Conservation (phyloP, 2,329 filamentous ascomycete genomes). For the Fusarium newnesense region DNA sequence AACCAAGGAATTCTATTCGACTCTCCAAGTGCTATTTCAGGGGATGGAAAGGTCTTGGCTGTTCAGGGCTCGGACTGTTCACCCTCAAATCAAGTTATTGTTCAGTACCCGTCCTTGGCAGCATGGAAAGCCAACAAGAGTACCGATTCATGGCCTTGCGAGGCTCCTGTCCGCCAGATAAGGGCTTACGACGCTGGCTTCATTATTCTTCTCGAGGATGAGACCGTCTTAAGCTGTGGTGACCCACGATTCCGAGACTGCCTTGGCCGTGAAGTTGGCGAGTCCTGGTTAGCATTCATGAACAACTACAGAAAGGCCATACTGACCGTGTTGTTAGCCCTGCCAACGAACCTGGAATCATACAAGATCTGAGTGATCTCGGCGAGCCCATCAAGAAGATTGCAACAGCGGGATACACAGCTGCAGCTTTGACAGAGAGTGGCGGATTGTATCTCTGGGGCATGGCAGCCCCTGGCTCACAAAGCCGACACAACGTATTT, state of each 20-base stretch:
- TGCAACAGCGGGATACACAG: conserved; percentile 65
- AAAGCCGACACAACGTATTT: conserved; percentile 49
- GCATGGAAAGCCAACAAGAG: conserved; percentile 21
- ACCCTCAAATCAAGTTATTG: conserved; percentile 15
- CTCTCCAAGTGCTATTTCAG: conserved; percentile 26
- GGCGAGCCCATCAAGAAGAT: conserved; percentile 63
- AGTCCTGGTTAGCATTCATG: conserved; percentile 46
- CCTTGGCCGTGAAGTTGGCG: conserved; percentile 62
- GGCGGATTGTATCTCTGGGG: conserved; percentile 73
- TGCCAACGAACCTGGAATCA: conserved; percentile 56
- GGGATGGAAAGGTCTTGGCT: conserved; percentile 23
- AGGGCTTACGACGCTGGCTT: conserved; percentile 62
- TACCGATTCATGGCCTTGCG: conserved; percentile 37
- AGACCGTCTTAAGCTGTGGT: conserved; percentile 64
- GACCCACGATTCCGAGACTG: conserved; percentile 67
- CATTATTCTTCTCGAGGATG: conserved; percentile 55
- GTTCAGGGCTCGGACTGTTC: background rate
- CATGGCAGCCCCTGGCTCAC: conserved; percentile 34
- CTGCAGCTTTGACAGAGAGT: conserved; percentile 67
- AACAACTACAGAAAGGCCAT: background rate
- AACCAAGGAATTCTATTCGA: conserved; percentile 6
- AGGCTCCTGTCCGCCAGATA: conserved; percentile 51
- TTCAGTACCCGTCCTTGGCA: conserved; percentile 38
- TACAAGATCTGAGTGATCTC: conserved; percentile 63
- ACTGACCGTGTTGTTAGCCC: conserved; percentile 48